A percentile compares a stretch with the other conserved stretches of the same genome.
These are phyloP conservation scores for Sicyos baderoa DNA, from an alignment of 306 rosid species.

Conservation along the genomic window DNA sequence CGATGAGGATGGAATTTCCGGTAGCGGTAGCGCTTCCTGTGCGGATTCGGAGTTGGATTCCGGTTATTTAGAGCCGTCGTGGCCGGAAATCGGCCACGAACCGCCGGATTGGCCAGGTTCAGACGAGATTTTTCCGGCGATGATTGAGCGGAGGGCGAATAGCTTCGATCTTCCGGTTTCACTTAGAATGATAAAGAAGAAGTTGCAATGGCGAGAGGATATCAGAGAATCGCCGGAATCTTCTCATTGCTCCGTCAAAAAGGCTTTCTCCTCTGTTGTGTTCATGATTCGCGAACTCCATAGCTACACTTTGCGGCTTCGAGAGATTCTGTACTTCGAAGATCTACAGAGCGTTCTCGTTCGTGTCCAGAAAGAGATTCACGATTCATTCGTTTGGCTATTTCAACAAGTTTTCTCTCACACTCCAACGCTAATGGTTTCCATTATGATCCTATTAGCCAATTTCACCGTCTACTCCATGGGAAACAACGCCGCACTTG, in stretches of 20 bases:
- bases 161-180: constrained; percentile 82
- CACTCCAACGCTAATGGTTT: constrained; percentile 85
- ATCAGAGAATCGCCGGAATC: constrained; percentile 59
- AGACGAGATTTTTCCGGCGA: constrained; percentile 45
- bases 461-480: constrained; percentile 75
- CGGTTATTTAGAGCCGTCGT: constrained; percentile 35
- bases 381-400: constrained; percentile 88
- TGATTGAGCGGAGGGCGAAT: constrained; percentile 72
- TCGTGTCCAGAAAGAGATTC: constrained; percentile 75
- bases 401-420: constrained; percentile 92
- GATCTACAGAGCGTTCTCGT: constrained; percentile 64
- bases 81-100: constrained; percentile 35
- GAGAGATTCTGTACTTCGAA: constrained; percentile 56
- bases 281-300: constrained; percentile 89
- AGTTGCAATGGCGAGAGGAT: constrained; percentile 57
- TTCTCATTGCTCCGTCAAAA: constrained; percentile 61
- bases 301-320: constrained; percentile 61
- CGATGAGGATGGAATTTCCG: background rate
- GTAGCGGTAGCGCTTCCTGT: constrained; percentile 13
- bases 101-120: constrained; percentile 36
- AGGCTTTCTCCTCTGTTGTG: constrained; percentile 85
- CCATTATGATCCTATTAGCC: constrained; percentile 75
- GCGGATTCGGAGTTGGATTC: background rate
- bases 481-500: constrained; percentile 58
- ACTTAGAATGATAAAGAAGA: constrained; percentile 68